Percentiles rank a stretch among this genome's conserved stretches.
Evolutionary conservation across 768 basidiomycete genomes (phyloP).

Genomic region (Tricholoma saponaceum): DNA sequence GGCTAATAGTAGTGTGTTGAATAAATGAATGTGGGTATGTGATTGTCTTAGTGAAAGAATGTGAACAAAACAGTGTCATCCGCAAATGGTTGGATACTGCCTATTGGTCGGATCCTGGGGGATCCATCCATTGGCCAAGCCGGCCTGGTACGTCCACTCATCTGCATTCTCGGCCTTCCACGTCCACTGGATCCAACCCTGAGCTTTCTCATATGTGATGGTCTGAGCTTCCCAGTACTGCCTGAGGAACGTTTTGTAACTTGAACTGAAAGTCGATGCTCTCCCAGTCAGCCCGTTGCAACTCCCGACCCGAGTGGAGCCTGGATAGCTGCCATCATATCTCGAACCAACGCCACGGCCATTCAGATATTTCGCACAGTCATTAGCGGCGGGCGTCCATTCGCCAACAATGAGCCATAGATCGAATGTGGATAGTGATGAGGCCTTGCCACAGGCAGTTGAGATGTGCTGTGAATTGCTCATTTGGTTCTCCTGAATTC

Average conservation of each 20-base stretch:
- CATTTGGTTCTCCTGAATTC: constrained; percentile 39
- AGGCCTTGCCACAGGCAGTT: constrained; percentile 48
- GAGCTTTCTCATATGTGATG: constrained; percentile 62
- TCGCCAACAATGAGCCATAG: constrained; percentile 88
- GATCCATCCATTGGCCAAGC: constrained; percentile 81
- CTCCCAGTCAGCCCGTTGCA: constrained; percentile 72
- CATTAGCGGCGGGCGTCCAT: constrained; percentile 76
- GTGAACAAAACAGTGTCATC: constrained; percentile 18
- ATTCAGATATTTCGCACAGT: constrained; percentile 81
- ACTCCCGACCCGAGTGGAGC: constrained; percentile 66
- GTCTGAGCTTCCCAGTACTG: constrained; percentile 86
- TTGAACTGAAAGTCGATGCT: constrained; percentile 67
- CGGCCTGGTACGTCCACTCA: constrained; percentile 89
- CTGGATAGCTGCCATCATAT: constrained; percentile 60
- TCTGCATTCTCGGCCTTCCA: constrained; percentile 83
- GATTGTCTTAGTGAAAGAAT: neutral
- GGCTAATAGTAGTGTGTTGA: neutral
- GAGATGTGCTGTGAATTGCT: constrained; percentile 53
- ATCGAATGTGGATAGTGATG: constrained; percentile 45
- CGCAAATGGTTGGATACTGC: constrained; percentile 64
- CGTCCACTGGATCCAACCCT: constrained; percentile 79
- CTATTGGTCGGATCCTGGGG: constrained; percentile 49
- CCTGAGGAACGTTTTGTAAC: constrained; percentile 79
- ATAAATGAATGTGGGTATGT: neutral
- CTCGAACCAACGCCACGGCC: constrained; percentile 71